Percentiles rank a stretch among this genome's conserved stretches.
phyloP scores from a whole-genome alignment of 331 rosid genomes.

The Saraca asoca region DNA sequence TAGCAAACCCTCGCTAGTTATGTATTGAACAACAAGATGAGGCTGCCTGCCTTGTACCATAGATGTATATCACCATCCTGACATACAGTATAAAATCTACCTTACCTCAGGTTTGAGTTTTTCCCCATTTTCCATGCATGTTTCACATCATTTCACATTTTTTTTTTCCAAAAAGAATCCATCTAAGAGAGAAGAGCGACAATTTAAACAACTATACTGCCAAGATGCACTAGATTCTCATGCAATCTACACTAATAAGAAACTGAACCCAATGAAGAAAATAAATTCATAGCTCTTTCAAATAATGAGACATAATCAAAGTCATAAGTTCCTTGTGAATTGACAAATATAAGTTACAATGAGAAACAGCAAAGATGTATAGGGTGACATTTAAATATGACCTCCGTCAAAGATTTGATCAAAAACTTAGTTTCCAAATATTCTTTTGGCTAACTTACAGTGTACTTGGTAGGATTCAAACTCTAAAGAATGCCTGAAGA shows the following conservation, averaged over 20 bases:
- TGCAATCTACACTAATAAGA: background rate
- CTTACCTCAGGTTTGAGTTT: background rate
- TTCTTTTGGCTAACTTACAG: too few relatives aligned
- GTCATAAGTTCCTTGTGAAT: too few relatives aligned
- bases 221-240: slow-evolving; percentile 1
- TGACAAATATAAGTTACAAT: too few relatives aligned
- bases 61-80: background rate
- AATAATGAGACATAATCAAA: too few relatives aligned
- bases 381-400: background rate
- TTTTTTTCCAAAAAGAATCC: background rate
- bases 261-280: background rate
- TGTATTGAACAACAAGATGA: background rate
- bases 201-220: background rate
- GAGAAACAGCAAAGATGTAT: too few relatives aligned
- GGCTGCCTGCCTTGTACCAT: background rate
- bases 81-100: background rate
- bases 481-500: too few relatives aligned
- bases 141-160: background rate
- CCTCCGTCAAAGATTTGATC: background rate
- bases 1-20: too few relatives aligned
- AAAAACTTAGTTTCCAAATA: background rate
- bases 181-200: background rate
- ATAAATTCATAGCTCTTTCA: slow-evolving; percentile 3
- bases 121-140: slow-evolving; percentile 8
- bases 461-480: too few relatives aligned